phyloP scores from a whole-genome alignment of 139 green algal genomes.

The Gonium pectorale region DNA sequence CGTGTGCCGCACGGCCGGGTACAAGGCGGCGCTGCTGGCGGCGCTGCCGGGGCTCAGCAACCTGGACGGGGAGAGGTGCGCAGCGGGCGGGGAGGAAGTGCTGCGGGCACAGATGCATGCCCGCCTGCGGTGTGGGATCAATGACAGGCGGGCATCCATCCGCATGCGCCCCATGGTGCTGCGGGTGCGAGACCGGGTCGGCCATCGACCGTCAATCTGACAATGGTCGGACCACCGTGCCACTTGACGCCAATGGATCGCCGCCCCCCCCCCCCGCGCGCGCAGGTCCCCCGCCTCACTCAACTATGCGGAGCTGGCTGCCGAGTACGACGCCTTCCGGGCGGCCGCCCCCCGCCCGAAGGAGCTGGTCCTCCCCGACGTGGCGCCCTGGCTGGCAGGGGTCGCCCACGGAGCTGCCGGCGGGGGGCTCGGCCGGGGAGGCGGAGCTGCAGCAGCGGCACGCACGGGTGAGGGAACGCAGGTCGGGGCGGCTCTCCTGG shows the following conservation, averaged over 20 bases:
- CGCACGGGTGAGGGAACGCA: slow-evolving; percentile 3
- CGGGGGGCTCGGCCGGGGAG: neutral
- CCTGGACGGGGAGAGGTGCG: slow-evolving; percentile 50
- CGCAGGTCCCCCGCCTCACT: slow-evolving; percentile 7
- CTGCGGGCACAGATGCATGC: too few relatives aligned
- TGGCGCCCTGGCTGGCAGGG: slow-evolving; percentile 10
- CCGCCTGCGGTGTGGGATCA: too few relatives aligned
- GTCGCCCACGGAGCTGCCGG: slow-evolving; percentile 13
- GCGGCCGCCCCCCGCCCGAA: neutral
- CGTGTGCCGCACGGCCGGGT: slow-evolving; percentile 36
- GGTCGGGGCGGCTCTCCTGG: too few relatives aligned
- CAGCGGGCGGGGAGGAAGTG: too few relatives aligned
- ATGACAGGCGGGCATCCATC: too few relatives aligned
- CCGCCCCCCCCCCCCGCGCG: neutral
- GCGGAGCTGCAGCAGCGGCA: slow-evolving; percentile 32
- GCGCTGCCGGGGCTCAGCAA: slow-evolving; percentile 44
- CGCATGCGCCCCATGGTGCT: too few relatives aligned
- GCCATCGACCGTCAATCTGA: too few relatives aligned
- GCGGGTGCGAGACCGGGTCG: too few relatives aligned
- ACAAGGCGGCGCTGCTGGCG: slow-evolving; percentile 45
- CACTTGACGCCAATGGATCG: too few relatives aligned
- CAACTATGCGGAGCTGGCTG: slow-evolving; percentile 35
- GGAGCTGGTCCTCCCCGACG: neutral
- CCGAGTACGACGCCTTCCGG: slow-evolving; percentile 27
- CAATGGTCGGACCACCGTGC: too few relatives aligned